Base-by-base conservation (phyloP, 306 rosid species). In the Quercus dentata region DNA sequence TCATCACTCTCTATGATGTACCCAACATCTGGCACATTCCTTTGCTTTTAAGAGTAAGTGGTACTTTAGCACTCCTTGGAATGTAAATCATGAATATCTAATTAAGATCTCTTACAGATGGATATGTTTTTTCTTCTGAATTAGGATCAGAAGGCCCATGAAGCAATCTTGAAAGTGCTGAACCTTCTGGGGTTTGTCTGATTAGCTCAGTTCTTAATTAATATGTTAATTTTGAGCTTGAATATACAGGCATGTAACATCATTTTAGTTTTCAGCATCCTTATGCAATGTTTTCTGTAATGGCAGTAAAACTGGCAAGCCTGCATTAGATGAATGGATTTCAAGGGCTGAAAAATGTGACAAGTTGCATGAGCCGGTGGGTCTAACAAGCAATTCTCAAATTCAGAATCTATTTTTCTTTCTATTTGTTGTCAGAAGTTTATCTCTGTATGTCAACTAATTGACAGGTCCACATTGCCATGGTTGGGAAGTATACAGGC, bases 1-100 rank as follows among this genome's bases (percentile, higher is more conserved):
- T 96, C 65, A 85, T 96, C 74, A 90, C 96, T 78, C 97, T 96
- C 58, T 89, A 91, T 77, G 99, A 96, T 65, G 99, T 96, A 82
- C 92, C 98, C 76, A 96, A 96, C 83, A 96, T 96, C 65, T 96
- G 99, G 99, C 97, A 90, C 79, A 88, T 96, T 83, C 99, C 99
- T 79, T 70, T 91, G 84, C 97, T 96, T 54, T 78, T 96, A 86
- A 89, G 86, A 85, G 99, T 96, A 85, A 82, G 93, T 84, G 46
- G 72, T 82, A 67, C 46, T 71, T 41, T 6, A 51, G 76, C 51
- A 3, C 69, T 33, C 33, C 64, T 57, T 74, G 56, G 54, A 74
- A 73, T 19, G 5, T 20, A n/a, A 61, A 28, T 69, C 61, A 59
- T 58, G 33, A 27, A 59, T 17, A 61, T 55, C 21, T 46, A 33